These are phyloP conservation scores for Rhododendron ferrugineum DNA, from an alignment of 148 eudicot species.

Conservation along the genomic window DNA sequence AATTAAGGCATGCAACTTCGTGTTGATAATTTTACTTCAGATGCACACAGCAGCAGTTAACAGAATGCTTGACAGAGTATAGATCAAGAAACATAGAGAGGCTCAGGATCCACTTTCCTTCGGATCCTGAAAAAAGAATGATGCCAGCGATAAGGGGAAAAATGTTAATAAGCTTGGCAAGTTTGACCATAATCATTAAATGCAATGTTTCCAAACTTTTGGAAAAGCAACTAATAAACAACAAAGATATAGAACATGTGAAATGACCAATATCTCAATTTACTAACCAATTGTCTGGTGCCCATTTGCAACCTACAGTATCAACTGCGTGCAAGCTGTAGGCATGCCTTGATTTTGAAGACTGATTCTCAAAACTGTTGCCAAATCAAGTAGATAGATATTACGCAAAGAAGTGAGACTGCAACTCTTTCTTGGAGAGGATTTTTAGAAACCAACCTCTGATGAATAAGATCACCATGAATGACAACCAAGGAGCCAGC, in stretches of 20 bases:
- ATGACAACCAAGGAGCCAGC: constrained; percentile 87
- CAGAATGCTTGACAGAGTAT: background rate
- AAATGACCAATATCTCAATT: background rate
- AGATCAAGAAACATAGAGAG: constrained; percentile 39
- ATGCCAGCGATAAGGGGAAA: background rate
- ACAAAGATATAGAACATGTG: background rate
- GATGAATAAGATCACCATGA: constrained; percentile 97
- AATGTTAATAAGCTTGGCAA: background rate
- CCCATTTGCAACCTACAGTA: constrained; percentile 89
- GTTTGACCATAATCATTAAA: background rate
- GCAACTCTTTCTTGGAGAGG: background rate
- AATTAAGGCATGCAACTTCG: background rate
- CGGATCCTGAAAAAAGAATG: constrained; percentile 54
- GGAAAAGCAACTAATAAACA: background rate
- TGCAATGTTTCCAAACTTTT: background rate
- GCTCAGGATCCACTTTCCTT: constrained; percentile 69
- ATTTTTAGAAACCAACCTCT: constrained; percentile 47
- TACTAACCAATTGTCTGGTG: constrained; percentile 85
- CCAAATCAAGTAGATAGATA: constrained; percentile 10
- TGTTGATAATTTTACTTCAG: background rate
- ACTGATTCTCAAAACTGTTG: constrained; percentile 86
- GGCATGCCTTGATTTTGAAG: constrained; percentile 87
- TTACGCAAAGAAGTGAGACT: background rate
- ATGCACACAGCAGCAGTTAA: background rate
- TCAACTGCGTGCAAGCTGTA: constrained; percentile 89